Base-by-base conservation (phyloP, 1,284 basidiomycete genomes). In the Singerocomus inundabilis region DNA sequence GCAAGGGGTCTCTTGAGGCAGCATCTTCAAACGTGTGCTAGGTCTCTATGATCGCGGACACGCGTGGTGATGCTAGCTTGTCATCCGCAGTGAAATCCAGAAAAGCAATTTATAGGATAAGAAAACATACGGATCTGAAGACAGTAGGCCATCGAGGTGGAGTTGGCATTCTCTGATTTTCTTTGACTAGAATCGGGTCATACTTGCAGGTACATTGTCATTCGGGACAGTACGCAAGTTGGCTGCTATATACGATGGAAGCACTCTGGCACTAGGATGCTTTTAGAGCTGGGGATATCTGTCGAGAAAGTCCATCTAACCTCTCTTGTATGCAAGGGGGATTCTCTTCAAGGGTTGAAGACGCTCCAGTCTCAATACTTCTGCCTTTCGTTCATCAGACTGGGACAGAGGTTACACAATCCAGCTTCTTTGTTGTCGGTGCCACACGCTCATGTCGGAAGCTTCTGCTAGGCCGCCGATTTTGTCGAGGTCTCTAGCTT, bases 191-290 rank as follows among this genome's bases (percentile, higher is more conserved):
- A 57, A 53, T 16, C 33, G 24, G 7, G 10, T 15, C 5, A 11
- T 21, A 5, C 21, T 29, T 57, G 26, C 33, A 11, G 41, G 53
- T 25, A 36, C 12, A 15, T 41, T 41, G 11, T 56, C 54, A 6
- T 34, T 37, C 37, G 48, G 44, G 44, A 30, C 44, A 2, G 6
- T 32, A 8, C 34, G 28, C 13, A 48, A 44, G 16, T 31, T 30
- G 13, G 16, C 5, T 26, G 38, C 38, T 29, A 7, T 43, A 3
- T n/a, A 21, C 13, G 32, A 33, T n/a, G 15, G 53, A 44, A 36
- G 26, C 21, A 2, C 21, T 25, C 26, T 24, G 13, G 24, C 3
- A n/a, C 4, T 21, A 32, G 40, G 35, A 53, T 26, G 35, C 21
- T 28, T 38, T 43, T 31, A 3, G 28, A 33, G 2, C n/a, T n/a